Base-by-base conservation (phyloP, 2,329 filamentous ascomycete genomes). In the Cladosporium sp. region DNA sequence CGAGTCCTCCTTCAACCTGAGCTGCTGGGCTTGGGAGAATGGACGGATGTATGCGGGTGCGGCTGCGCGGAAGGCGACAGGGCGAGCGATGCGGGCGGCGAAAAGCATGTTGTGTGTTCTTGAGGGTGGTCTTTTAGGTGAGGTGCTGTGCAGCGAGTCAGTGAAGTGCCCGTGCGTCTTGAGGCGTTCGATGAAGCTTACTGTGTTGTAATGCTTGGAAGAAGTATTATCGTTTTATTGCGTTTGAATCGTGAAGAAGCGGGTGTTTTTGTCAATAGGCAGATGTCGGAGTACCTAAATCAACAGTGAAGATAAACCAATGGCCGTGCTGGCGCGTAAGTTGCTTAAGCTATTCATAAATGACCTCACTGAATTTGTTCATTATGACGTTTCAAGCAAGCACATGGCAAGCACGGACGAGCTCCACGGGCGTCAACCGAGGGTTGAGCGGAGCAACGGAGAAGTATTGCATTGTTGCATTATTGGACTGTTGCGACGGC, bases 1-100 rank as follows among this genome's bases (percentile, higher is more conserved):
- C 31, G 40, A 74, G 66, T 80, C 79, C 71, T 81, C 79, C 65
- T 81, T 81, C 62, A 81, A 68, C 26, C 69, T 69, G 46, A 76
- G 69, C 18, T 67, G 70, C 21, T 69, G 70, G n/a, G 76, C 76
- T 10, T 67, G 74, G 59, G 68, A 72, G 65, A 81, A 72, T 3
- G 72, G 64, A 33, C 72, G 68, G 33, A 50, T 23, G 52, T 53
- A 29, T 28, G 46, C 31, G 29, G 63, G 56, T 2, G 52, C 29
- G 23, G 64, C 29, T 28, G 33, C 18, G 58, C 50, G 64, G 49
- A 66, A 16, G 21, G 59, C 26, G 21, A 46, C 21, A 18, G 60
- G 65, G 50, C 61, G 61, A 18, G 50, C 61, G 50, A 56, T 18
- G 28, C 61, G 61, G 35, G 37, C 26, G 50, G 61, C 46, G 35